Evolutionary conservation across 2,329 filamentous ascomycete species (phyloP), one percentile per base, ranked within the genome.

Genomic region (Cladosporium sphaerospermum): DNA sequence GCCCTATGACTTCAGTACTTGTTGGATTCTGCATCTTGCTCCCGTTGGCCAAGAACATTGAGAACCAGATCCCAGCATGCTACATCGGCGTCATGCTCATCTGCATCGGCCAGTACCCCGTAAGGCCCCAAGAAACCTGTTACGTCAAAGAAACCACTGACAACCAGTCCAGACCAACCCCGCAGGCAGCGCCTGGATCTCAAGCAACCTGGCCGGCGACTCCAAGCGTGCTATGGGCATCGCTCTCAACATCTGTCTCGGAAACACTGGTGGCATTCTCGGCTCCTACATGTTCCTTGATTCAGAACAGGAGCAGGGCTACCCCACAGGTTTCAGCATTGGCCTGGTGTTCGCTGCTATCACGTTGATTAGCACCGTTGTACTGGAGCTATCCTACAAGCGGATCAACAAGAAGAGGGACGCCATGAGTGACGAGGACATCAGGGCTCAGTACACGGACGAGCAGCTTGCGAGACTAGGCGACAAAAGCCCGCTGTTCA

Each of bases 231-330:
- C 67, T 0, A 67, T 73, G 31, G 70, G 67, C 1, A 65, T 74
- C 16, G 72, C 68, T 0, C 64, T 72, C 16, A 70, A 65, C 48
- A 71, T 70, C 34, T 66, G 64, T 40, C 54, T 71, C 9, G 71
- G 71, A 4, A 74, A 74, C 41, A 64, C 66, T 0, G 72, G 72
- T n/a, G 71, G 72, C 4, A 66, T 74, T 13, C 62, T 75, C 6
- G 73, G 72, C 0, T 54, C 46, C 3, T 61, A 57, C 44, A 69
- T 71, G 59, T 70, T 69, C 54, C 57, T 66, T 4, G 64, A 68
- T 32, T 62, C 58, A 2, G 68, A 71, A 56, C 62, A 63, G 50
- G 63, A 65, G 10, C 66, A 62, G 47, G 56, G 57, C 1, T 71
- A 70, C 54, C 64, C 62, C 23, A 67, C 65, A 31, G 68, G 68